Evolutionary conservation across 2,329 filamentous ascomycete genomes (phyloP), one percentile per base, ranked within the genome.

Genomic region (Xylaria sp.): DNA sequence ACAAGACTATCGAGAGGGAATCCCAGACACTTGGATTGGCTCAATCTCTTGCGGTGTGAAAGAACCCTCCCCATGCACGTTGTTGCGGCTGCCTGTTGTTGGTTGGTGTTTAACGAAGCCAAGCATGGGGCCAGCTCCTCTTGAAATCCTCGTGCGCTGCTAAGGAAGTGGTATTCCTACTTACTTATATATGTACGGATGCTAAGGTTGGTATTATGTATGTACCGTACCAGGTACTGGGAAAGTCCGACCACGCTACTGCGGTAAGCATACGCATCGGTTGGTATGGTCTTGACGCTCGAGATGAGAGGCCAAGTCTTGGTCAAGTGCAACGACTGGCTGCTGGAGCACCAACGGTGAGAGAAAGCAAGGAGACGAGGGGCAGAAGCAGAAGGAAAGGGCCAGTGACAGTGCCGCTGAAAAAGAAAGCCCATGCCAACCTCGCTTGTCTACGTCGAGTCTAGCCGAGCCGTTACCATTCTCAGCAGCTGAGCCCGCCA

Each of bases 31-130:
- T 25, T 32, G 42, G 57, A 69, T 69, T 65, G 58, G 66, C 8
- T 32, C 37, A 47, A 53, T 65, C 42, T 61, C 62, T 69, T 65
- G 66, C 66, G 66, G 66, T 69, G 66, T 65, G 42, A 54, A 27
- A 50, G 37, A 35, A n/a, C 29, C 32, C 40, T n/a, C 54, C 55
- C 37, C 59, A 62, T 68, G 66, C 60, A 61, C 48, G 48, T 32
- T 42, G 50, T 35, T 61, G 66, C 62, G 57, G 61, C 62, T 65
- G 23, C 35, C 55, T 65, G 66, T 61, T 57, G 61, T 61, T 60
- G 50, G 61, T 57, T 68, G 60, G 37, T 51, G 40, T 57, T 62
- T 25, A 29, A 65, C 55, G 57, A 57, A 57, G 61, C 61, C 42
- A 60, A 59, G 44, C 60, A 60, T 64, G 27, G 48, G 62, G 50